These are phyloP conservation scores for Penicillium tannophilum DNA, from an alignment of 495 filamentous ascomycete genomes.

Conservation along the genomic window DNA sequence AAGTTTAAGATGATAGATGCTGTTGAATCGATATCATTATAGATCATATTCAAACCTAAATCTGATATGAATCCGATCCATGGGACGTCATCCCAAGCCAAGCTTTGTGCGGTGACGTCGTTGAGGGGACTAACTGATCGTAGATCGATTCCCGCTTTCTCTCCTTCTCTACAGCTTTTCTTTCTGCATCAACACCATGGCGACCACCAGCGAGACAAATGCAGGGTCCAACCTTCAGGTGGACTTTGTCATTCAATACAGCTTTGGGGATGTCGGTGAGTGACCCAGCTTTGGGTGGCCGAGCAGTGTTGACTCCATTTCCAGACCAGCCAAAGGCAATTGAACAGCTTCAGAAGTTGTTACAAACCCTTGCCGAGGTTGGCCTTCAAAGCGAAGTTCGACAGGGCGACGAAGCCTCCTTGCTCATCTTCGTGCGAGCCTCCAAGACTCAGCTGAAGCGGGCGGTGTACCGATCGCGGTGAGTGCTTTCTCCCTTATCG, in stretches of 20 bases:
- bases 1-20: no score
- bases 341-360: slow-evolving; percentile 71
- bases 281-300: not conserved
- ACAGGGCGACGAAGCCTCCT: slow-evolving; percentile 71
- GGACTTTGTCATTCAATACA: slow-evolving; percentile 91
- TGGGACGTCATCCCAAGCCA: not conserved
- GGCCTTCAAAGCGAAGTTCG: slow-evolving; percentile 86
- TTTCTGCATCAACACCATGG: slow-evolving; percentile 24
- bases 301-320: slow-evolving; percentile 3
- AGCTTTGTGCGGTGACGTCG: slow-evolving; percentile 5
- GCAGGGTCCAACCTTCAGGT: slow-evolving; percentile 65
- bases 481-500: slow-evolving; percentile 16
- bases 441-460: slow-evolving; percentile 40
- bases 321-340: slow-evolving; percentile 69
- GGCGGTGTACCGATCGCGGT: slow-evolving; percentile 71
- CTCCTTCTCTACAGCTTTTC: not conserved
- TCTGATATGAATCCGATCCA: no score
- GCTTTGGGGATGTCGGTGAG: slow-evolving; percentile 66
- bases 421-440: slow-evolving; percentile 83
- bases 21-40: no score
- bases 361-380: slow-evolving; percentile 67
- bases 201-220: slow-evolving; percentile 29
- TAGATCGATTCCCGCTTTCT: not conserved
- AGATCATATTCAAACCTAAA: no score
- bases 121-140: no score